phyloP scores from a whole-genome alignment of 352 stramenopile genomes.

The Globisporangium lucens region DNA sequence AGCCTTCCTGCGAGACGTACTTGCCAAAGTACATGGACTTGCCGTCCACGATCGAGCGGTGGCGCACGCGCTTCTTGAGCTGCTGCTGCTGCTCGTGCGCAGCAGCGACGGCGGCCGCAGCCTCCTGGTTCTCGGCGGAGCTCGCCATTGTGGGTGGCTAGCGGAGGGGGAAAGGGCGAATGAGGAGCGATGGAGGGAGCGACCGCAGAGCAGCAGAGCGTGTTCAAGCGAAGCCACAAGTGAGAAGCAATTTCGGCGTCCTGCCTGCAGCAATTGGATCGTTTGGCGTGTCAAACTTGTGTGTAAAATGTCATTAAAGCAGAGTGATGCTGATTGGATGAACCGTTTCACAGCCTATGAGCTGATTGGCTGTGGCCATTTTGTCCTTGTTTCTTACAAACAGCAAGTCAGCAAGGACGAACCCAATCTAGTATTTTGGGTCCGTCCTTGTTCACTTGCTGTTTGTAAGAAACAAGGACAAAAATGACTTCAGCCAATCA shows the following conservation, averaged over 20 bases:
- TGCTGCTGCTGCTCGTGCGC: conserved; percentile 28
- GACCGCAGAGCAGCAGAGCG: background rate
- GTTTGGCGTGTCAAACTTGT: conserved; percentile 11
- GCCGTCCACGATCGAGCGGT: conserved; percentile 60
- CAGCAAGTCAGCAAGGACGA: no score
- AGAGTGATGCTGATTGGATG: no score
- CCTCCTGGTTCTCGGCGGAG: conserved; percentile 7
- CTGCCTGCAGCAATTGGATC: background rate
- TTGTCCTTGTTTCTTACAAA: no score
- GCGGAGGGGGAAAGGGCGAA: background rate
- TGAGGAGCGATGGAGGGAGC: background rate
- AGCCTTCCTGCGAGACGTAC: conserved; percentile 83
- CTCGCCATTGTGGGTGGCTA: conserved; percentile 9
- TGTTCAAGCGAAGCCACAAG: conserved; percentile 11
- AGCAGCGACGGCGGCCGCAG: conserved; percentile 3
- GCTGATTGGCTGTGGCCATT: no score
- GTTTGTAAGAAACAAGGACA: no score
- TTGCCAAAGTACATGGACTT: conserved; percentile 89
- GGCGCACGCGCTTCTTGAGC: conserved; percentile 68
- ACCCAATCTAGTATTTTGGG: no score
- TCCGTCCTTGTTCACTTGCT: no score
- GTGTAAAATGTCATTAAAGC: no score
- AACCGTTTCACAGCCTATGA: no score
- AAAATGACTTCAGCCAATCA: no score
- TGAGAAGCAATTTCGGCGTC: background rate